Percentiles rank a stretch among this genome's conserved stretches.
Conservation (phyloP, 495 filamentous ascomycete species). For the Aspergillus funiculosus region DNA sequence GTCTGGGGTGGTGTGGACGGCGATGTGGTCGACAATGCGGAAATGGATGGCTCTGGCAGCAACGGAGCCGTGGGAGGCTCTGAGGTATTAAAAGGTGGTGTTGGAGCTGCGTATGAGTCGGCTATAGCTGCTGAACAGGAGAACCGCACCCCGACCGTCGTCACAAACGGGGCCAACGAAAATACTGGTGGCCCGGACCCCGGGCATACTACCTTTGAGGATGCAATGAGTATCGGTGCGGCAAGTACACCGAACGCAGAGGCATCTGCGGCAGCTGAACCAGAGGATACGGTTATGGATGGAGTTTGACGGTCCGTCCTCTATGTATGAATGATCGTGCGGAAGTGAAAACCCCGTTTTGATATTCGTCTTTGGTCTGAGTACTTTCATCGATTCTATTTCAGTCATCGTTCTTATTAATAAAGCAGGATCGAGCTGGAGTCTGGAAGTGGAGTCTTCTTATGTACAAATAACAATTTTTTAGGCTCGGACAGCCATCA, state of each 20-base stretch:
- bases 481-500: too few relatives aligned
- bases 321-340: slow-evolving; percentile 16
- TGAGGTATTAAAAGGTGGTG: slow-evolving; percentile 33
- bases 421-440: too few relatives aligned
- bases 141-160: not conserved
- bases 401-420: too few relatives aligned
- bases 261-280: slow-evolving; percentile 3
- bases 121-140: slow-evolving; percentile 15
- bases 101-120: slow-evolving; percentile 33
- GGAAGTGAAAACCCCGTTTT: too few relatives aligned
- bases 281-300: slow-evolving; percentile 15
- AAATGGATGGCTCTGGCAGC: slow-evolving; percentile 26
- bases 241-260: slow-evolving; percentile 29
- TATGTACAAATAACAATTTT: too few relatives aligned
- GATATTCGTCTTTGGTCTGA: too few relatives aligned
- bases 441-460: too few relatives aligned
- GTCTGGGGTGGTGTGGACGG: slow-evolving; percentile 43
- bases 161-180: slow-evolving; percentile 9
- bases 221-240: slow-evolving; percentile 26
- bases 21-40: slow-evolving; percentile 31
- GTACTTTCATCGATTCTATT: too few relatives aligned
- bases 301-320: slow-evolving; percentile 12
- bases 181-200: slow-evolving; percentile 13
- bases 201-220: slow-evolving; percentile 21
- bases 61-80: slow-evolving; percentile 34